Evolutionary conservation across 352 stramenopile genomes (phyloP).

Genomic region (Plasmopara viticola): DNA sequence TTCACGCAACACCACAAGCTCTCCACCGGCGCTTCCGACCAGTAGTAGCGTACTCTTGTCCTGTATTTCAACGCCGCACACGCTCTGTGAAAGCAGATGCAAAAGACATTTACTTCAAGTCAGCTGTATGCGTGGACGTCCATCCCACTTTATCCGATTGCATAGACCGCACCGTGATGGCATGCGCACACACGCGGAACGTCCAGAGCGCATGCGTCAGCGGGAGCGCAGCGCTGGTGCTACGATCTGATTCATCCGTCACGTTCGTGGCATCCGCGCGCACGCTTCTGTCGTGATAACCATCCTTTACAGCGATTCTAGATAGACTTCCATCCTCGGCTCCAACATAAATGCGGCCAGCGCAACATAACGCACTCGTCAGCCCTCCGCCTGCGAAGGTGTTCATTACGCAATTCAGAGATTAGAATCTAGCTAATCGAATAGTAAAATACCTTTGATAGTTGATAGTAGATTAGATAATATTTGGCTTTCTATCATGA

Average conservation of each 20-base stretch:
- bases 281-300: slow-evolving; percentile 18
- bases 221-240: slow-evolving; percentile 8
- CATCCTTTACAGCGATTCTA: slow-evolving; percentile 15
- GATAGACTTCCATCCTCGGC: slow-evolving; percentile 20
- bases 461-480: slow-evolving; percentile 26
- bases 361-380: slow-evolving; percentile 20
- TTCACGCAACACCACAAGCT: slow-evolving; percentile 43
- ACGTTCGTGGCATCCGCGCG: slow-evolving; percentile 21
- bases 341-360: slow-evolving; percentile 24
- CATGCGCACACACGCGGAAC: slow-evolving; percentile 10
- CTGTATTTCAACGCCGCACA: slow-evolving; percentile 30
- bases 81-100: slow-evolving; percentile 20
- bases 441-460: too few species aligned
- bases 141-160: background rate
- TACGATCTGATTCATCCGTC: slow-evolving; percentile 11
- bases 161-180: slow-evolving; percentile 22
- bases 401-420: slow-evolving; percentile 14
- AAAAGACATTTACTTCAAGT: slow-evolving; percentile 11
- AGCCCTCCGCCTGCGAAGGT: slow-evolving; percentile 11
- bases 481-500: slow-evolving; percentile 22
- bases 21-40: slow-evolving; percentile 31
- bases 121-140: background rate
- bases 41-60: slow-evolving; percentile 23
- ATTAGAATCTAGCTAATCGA: too few species aligned
- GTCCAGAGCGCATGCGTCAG: slow-evolving; percentile 11